Evolutionary conservation across 108 stramenopile species (phyloP), one percentile per base, ranked within the genome.

Genomic region (Nannochloropsis salina): DNA sequence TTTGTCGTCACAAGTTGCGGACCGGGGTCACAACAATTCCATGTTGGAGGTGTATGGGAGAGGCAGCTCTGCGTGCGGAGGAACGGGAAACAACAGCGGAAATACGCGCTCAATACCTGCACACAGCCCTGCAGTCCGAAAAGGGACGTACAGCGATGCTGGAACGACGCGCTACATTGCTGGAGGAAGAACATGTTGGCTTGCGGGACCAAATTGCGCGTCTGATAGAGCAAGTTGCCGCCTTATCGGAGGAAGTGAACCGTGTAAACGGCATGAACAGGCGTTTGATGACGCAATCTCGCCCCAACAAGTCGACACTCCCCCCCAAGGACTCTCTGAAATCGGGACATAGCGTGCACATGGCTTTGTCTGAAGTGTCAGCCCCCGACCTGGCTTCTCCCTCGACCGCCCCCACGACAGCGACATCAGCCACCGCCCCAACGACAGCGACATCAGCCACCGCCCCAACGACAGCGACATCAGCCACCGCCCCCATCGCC

Each of bases 151-250:
- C 61, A 4, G 61, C n/a, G 61, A n/a, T 74, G 6, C 61, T 74
- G 20, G 61, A 74, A 74, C 61, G 61, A 74, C 61, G 61, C 2
- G 61, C 61, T n/a, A n/a, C 8, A 15, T n/a, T n/a, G 15, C n/a
- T 74, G 61, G 61, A 74, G n/a, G 61, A 74, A 74, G 61, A 74
- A n/a, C 61, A 74, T 1, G 61, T n/a, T 74, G 61, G 61, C 61
- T n/a, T 74, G 20, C 61, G 61, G n/a, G 61, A 74, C 61, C 61
- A 74, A 6, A 74, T 74, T 6, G 61, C 61, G 15, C 61, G 61
- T 1, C 2, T 74, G 3, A n/a, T 74, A 1, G 61, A 74, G 61
- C 61, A 74, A 74, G 61, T 74, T 15, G 61, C 61, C 20, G 61
- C 20, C 61, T 74, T 74, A 74, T 74, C 61, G 61, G 61, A 74